Base-by-base conservation (phyloP, 106 monocot species). In the Cymbidium sinense region DNA sequence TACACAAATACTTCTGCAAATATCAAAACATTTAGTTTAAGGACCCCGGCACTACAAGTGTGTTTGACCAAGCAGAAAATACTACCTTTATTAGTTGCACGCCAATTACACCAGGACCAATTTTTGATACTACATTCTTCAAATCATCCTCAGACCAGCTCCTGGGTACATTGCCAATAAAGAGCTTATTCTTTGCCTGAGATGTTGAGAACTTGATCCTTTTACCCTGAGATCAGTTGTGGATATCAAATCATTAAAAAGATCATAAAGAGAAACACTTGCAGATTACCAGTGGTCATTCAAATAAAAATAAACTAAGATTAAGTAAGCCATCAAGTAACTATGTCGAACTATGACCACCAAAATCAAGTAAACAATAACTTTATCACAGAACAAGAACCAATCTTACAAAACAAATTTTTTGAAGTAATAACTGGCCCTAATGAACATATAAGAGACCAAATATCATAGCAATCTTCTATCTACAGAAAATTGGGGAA, bases 131-230 rank as follows among this genome's bases (percentile, higher is more conserved):
- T 21, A 70, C 91, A 52, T 85, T 86, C 79, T 51, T 90, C 62
- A 96, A 81, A 82, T 91, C 91, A 78, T 89, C 86, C 77, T 88
- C 85, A 33, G 30, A 51, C 96, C 93, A 93, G 73, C 77, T 81
- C 70, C 82, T 85, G 70, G 96, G 96, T 76, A 96, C 62, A 82
- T 96, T 93, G 10, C 96, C 93, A 50, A 96, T 91, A 77, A 96
- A 93, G 28, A 96, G 67, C 13, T 83, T 76, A 84, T 93, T 80
- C 77, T 96, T 96, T 75, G 87, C 87, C 82, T 96, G 89, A 75
- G 93, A 93, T 39, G 82, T 76, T 29, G 93, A 96, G 11, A 89
- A 83, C 73, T 79, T 96, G 44, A 96, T 31, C 83, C 86, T 91
- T 58, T 84, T 96, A 41, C 96, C 93, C 96, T 96, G 79, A 23